Percentiles rank a stretch among this genome's conserved stretches.
These are phyloP conservation scores for Beauveria caledonica DNA, from an alignment of 2,329 filamentous ascomycete species.

Conservation along the genomic window DNA sequence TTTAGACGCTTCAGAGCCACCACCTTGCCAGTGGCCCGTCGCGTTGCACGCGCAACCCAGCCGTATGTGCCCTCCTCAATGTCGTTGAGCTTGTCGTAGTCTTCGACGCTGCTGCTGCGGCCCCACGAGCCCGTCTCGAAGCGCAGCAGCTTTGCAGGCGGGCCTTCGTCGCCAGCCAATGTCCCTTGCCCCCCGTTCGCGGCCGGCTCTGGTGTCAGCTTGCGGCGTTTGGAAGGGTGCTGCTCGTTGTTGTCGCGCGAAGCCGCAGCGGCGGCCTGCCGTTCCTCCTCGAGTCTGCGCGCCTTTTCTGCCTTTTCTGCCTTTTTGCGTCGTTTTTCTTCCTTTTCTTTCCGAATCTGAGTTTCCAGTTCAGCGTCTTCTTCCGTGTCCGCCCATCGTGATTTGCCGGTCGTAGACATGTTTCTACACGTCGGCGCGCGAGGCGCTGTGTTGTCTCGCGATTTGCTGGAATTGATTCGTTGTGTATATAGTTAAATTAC, in stretches of 20 bases:
- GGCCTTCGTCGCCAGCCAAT: constrained; percentile 15
- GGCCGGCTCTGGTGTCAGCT: constrained; percentile 39
- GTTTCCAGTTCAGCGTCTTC: constrained; percentile 70
- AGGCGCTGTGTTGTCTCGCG: constrained; percentile 4
- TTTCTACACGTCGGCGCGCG: not conserved
- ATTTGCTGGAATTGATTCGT: not conserved
- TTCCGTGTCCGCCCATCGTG: constrained; percentile 81
- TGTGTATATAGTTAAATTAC: not conserved
- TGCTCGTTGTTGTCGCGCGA: constrained; percentile 23
- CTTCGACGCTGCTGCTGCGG: constrained; percentile 67
- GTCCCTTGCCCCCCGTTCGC: constrained; percentile 16
- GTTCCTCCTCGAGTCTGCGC: constrained; percentile 49
- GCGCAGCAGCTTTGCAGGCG: constrained; percentile 52
- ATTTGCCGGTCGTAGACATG: constrained; percentile 58
- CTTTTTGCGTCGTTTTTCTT: constrained; percentile 79
- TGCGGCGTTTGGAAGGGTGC: constrained; percentile 55
- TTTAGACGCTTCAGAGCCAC: constrained; percentile 94
- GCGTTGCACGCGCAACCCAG: constrained; percentile 78
- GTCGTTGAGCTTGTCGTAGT: constrained; percentile 88
- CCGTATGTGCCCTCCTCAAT: constrained; percentile 98
- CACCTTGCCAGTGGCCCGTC: constrained; percentile 64
- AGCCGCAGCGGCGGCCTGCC: constrained; percentile 27
- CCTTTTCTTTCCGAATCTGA: constrained; percentile 70
- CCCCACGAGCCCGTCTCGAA: constrained; percentile 64
- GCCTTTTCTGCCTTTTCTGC: constrained; percentile 79